Conservation (phyloP, 257 asterid genomes). For the Echites panduratus region DNA sequence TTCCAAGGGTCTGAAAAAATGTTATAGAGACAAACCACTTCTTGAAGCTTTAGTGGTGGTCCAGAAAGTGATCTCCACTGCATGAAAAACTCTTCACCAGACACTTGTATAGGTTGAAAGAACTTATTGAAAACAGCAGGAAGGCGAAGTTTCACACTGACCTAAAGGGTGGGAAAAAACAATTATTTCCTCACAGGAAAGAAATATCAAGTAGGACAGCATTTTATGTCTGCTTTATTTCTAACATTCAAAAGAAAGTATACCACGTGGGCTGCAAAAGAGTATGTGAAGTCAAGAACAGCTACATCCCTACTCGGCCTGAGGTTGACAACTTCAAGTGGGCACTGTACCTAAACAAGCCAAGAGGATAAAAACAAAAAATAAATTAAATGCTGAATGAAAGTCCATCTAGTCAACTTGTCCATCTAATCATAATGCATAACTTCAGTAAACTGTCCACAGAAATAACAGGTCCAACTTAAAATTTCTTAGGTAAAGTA, state of each 20-base stretch:
- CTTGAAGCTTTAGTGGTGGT: constrained; percentile 92
- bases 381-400: neutral
- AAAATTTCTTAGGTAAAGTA: neutral
- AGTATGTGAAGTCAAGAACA: constrained; percentile 83
- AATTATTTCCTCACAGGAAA: neutral
- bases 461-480: neutral
- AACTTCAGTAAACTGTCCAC: neutral
- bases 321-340: constrained; percentile 79
- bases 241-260: constrained; percentile 6
- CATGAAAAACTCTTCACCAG: constrained; percentile 87
- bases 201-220: neutral
- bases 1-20: neutral
- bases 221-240: neutral
- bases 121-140: constrained; percentile 85
- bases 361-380: neutral
- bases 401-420: neutral
- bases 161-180: constrained; percentile 36
- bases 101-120: constrained; percentile 64
- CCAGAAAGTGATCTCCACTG: constrained; percentile 98
- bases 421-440: neutral
- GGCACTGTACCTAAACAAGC: constrained; percentile 75
- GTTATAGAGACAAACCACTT: constrained; percentile 59
- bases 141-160: constrained; percentile 81
- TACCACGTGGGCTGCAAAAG: constrained; percentile 71
- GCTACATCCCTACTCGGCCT: constrained; percentile 89